Conservation (phyloP, 2,329 filamentous ascomycete genomes). For the Xylaria arbuscula region DNA sequence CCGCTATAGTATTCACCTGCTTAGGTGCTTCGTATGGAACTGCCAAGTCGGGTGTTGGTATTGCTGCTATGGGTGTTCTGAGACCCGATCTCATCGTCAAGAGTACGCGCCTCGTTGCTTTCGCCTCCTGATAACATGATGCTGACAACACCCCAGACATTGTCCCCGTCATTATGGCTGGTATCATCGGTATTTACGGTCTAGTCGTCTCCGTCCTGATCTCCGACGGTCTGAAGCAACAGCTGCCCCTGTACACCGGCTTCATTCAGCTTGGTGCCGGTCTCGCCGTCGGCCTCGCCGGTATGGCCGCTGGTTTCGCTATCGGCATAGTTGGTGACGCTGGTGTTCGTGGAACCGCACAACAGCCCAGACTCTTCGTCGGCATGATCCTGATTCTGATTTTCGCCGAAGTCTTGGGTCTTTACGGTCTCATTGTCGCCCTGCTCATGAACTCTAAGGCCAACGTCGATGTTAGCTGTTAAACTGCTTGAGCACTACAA, state of each 20-base stretch:
- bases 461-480: constrained; percentile 71
- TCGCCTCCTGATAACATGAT: constrained; percentile 36
- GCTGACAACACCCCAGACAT: constrained; percentile 73
- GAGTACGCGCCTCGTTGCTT: constrained; percentile 72
- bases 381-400: constrained; percentile 99
- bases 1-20: constrained; percentile 95
- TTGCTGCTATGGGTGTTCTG: constrained; percentile 97
- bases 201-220: constrained; percentile 89
- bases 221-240: constrained; percentile 80
- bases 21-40: constrained; percentile 98
- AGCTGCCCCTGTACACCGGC: constrained; percentile 79
- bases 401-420: constrained; percentile 99
- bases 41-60: constrained; percentile 98
- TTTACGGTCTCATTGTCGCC: constrained; percentile 98
- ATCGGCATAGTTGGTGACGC: constrained; percentile 91
- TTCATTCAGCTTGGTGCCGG: constrained; percentile 89
- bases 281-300: constrained; percentile 82
- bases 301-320: constrained; percentile 86
- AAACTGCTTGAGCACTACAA: constrained; percentile 49
- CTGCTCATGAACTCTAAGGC: constrained; percentile 99
- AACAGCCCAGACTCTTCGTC: constrained; percentile 88
- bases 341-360: constrained; percentile 86
- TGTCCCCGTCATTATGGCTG: constrained; percentile 99
- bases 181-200: constrained; percentile 99
- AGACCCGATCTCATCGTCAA: constrained; percentile 98